Evolutionary conservation across 2,329 filamentous ascomycete genomes (phyloP), one percentile per base, ranked within the genome.

Genomic region (Cyphellophora attinorum): DNA sequence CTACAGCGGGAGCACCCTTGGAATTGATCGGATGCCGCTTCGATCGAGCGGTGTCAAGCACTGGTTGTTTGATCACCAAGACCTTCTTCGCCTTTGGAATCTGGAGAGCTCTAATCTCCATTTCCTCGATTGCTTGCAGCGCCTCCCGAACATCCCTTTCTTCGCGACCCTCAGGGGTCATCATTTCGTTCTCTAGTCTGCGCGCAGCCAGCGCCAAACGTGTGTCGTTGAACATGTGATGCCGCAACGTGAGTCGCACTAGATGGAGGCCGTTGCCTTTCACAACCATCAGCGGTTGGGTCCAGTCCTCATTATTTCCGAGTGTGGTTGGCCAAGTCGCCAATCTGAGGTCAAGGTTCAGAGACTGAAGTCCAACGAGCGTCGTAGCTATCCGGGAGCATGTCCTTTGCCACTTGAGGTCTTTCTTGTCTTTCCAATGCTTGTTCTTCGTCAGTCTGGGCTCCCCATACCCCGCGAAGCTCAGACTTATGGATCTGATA

Each of bases 401-500:
- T 4, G 33, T 35, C 27, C 31, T 33, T 5, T 25, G 33, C 48
- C 48, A 51, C 19, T 38, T 38, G n/a, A 33, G 32, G 33, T 51
- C 47, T 19, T 45, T 39, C 27, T 38, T 38, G 10, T 44, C 35
- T 19, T 45, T 49, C 39, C 38, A 48, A 10, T 30, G 14, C 6
- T 39, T 35, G 19, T 49, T 37, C 3, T 34, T 39, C 31, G 45
- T 40, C 34, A 32, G 32, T 11, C 31, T 13, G n/a, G 47, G 46
- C 32, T 48, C 43, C 11, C 40, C 44, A 29, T 51, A 48, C 3
- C 45, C 44, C 6, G 17, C 27, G 15, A 49, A 39, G 12, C 23
- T 33, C 11, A 51, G 37, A 23, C 46, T 41, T 6, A 51, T 14
- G n/a, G 34, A 39, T 25, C 28, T 54, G 15, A 56, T 58, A 27